A percentile compares a stretch with the other conserved stretches of the same genome.
phyloP scores from a whole-genome alignment of 2,329 filamentous ascomycete species.

The Sphaerulina musiva region DNA sequence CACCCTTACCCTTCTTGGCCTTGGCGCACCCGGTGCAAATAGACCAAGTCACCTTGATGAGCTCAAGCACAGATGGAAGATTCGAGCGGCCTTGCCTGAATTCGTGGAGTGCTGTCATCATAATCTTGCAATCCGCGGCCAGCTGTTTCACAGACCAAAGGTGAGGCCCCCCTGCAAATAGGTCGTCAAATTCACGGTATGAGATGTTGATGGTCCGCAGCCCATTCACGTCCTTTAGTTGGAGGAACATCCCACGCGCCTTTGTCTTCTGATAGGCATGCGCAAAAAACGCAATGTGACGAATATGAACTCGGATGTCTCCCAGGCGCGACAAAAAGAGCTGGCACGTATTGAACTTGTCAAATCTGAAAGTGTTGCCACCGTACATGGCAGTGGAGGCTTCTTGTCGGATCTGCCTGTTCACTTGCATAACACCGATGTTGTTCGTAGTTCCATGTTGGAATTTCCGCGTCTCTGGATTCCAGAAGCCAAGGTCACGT shows the following conservation, averaged over 20 bases:
- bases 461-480: background rate
- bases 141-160: background rate
- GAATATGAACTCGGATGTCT: slow-evolving; percentile 2
- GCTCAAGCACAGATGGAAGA: background rate
- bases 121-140: background rate
- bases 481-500: background rate
- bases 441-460: background rate
- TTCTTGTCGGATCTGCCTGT: slow-evolving; percentile 9
- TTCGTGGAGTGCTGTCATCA: slow-evolving; percentile 1
- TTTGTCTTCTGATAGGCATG: background rate
- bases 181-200: background rate
- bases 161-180: background rate
- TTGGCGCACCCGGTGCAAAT: background rate
- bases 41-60: background rate
- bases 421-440: background rate
- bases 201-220: background rate
- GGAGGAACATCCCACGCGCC: slow-evolving; percentile 2
- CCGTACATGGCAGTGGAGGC: slow-evolving; percentile 4
- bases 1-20: background rate
- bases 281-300: background rate
- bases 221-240: slow-evolving; percentile 8
- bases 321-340: slow-evolving; percentile 6
- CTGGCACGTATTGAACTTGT: background rate
- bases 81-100: background rate
- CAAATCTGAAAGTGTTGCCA: slow-evolving; percentile 1